phyloP scores from a whole-genome alignment of 257 asterid genomes.

The Solanum medicagineum region DNA sequence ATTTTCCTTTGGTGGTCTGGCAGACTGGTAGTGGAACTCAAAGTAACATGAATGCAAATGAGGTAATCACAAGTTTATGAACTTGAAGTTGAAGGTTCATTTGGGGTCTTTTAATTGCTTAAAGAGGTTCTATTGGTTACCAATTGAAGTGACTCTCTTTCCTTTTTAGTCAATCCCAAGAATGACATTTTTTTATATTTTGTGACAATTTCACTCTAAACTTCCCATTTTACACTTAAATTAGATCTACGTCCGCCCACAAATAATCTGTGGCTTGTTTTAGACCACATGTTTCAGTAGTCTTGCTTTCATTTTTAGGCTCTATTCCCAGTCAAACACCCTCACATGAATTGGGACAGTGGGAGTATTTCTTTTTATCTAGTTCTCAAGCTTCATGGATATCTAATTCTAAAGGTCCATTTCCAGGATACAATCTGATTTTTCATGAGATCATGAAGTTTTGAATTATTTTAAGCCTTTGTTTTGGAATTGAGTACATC shows the following conservation, averaged over 20 bases:
- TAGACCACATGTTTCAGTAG: too few species aligned
- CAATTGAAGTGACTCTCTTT: background rate
- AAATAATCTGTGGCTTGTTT: too few species aligned
- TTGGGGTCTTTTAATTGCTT: background rate
- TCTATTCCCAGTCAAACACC: too few species aligned
- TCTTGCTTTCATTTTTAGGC: too few species aligned
- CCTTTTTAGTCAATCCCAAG: background rate
- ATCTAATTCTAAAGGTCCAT: background rate
- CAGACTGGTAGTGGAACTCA: slow-evolving; percentile 99
- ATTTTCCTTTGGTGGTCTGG: slow-evolving; percentile 97
- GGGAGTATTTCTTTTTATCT: too few species aligned
- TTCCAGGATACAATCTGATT: background rate
- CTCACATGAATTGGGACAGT: too few species aligned
- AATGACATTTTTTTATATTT: too few species aligned
- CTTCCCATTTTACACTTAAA: too few species aligned
- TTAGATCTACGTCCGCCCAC: too few species aligned
- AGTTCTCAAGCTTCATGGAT: background rate
- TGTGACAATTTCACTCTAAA: too few species aligned
- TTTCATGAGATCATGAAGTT: background rate
- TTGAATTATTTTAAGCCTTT: background rate
- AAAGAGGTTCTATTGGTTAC: background rate
- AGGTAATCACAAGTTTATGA: slow-evolving; percentile 31
- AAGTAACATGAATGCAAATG: slow-evolving; percentile 97
- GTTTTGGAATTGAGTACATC: background rate
- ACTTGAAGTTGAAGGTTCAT: background rate